Percentiles rank a stretch among this genome's conserved stretches.
These are phyloP conservation scores for Aurantiochytrium sp. DNA, from an alignment of 108 stramenopile species.

Conservation along the genomic window DNA sequence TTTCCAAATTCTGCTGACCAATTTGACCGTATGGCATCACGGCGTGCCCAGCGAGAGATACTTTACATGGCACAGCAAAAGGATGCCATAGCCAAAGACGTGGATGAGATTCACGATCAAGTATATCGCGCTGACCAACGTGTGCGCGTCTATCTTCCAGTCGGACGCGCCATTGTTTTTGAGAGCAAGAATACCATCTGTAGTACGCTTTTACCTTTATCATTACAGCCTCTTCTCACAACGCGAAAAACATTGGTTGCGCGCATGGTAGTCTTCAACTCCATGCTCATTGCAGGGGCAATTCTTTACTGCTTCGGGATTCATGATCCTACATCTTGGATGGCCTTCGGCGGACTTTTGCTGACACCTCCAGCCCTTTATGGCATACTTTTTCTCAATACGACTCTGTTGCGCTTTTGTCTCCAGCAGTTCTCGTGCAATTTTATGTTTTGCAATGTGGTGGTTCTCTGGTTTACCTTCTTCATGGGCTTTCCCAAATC, in stretches of 20 bases:
- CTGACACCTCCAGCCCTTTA: not conserved
- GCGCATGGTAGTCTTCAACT: not conserved
- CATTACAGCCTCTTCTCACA: not conserved
- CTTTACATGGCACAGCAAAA: too few relatives aligned
- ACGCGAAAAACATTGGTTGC: not conserved
- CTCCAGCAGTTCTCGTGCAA: not conserved
- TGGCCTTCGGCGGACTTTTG: not conserved
- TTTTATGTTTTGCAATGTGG: not conserved
- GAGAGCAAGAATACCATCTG: not conserved
- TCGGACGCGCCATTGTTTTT: not conserved
- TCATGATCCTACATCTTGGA: not conserved
- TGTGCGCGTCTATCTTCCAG: not conserved
- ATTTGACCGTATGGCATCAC: too few relatives aligned
- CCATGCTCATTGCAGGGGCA: not conserved
- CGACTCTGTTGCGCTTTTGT: not conserved
- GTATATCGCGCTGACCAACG: not conserved
- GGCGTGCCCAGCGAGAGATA: too few relatives aligned
- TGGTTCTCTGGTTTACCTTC: not conserved
- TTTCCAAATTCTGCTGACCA: too few relatives aligned
- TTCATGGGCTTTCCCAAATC: not conserved
- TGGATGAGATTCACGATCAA: too few relatives aligned
- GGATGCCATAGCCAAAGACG: too few relatives aligned
- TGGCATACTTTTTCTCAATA: not conserved
- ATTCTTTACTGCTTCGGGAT: not conserved
- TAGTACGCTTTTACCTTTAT: not conserved